Evolutionary conservation across 148 eudicot genomes (phyloP), one percentile per base, ranked within the genome.

Genomic region (Mesembryanthemum crystallinum): DNA sequence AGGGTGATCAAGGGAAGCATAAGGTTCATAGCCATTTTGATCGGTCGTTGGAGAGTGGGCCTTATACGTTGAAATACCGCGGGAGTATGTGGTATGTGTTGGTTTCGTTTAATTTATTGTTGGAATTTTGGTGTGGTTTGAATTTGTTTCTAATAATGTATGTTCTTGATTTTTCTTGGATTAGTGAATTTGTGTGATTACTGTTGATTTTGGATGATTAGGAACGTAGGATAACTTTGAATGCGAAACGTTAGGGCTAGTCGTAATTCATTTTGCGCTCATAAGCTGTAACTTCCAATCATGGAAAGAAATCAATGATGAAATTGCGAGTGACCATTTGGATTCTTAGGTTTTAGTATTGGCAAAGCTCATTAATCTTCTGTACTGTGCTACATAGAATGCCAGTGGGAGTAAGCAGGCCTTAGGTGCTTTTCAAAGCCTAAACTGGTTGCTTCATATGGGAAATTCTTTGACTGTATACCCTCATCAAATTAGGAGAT

Each of bases 11-110:
- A 11, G 80, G 63, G 14, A 86, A 81, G 51, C 82, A 86, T 79
- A 86, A 86, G 65, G 75, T 83, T 67, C 86, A 86, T 78, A 86
- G 86, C 63, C 86, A 83, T 67, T 86, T 86, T 39, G 86, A 86
- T 76, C 82, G 86, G 2, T 77, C 88, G 8, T 67, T 85, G 20
- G 88, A 82, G 51, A 83, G 86, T 18, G 88, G 88, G 24, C 86
- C 86, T 1, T 83, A 80, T 78, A 83, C 86, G 21, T 68, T 86
- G 75, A 85, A 85, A 60, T 85, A 85, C 42, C 57, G 85, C 25
- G 88, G 88, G 21, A 85, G 88, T 57, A 85, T 85, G 88, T 85
- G 88, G 88, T 85, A 82, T 49, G 86, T 61, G 2, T 21, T 42
- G 0, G 13, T 43, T 68, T 21, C 29, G 0, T 20, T 43, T 68